Conservation (phyloP, 805 yeast genomes). For the Yarrowia phangngaensis region DNA sequence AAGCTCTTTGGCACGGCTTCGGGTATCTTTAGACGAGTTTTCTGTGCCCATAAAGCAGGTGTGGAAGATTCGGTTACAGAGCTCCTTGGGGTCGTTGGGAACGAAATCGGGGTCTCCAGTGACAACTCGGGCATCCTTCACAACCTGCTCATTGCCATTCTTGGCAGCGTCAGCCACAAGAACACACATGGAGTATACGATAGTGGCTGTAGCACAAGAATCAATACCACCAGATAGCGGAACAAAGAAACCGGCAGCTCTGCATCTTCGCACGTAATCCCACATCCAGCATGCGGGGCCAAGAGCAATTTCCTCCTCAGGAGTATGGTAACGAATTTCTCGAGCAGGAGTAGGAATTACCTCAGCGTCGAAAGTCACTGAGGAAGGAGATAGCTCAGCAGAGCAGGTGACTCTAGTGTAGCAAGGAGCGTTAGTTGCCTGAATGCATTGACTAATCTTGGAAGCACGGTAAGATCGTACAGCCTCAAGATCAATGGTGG, state of each 20-base stretch:
- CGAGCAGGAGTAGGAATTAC: slow-evolving; percentile 55
- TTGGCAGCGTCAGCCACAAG: slow-evolving; percentile 67
- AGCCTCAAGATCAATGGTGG: slow-evolving; percentile 89
- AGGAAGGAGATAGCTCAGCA: slow-evolving; percentile 29
- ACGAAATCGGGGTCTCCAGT: slow-evolving; percentile 57
- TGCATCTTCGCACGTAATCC: slow-evolving; percentile 93
- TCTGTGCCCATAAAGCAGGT: slow-evolving; percentile 94
- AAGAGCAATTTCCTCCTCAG: slow-evolving; percentile 94
- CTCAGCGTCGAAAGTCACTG: slow-evolving; percentile 51
- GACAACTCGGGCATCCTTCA: slow-evolving; percentile 66
- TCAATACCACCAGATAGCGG: slow-evolving; percentile 98
- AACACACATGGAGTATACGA: slow-evolving; percentile 91
- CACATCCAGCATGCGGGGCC: slow-evolving; percentile 99
- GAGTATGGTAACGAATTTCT: slow-evolving; percentile 61
- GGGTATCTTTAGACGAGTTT: slow-evolving; percentile 85
- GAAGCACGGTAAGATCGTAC: slow-evolving; percentile 77
- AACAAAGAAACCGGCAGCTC: slow-evolving; percentile 84
- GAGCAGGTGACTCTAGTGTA: slow-evolving; percentile 34
- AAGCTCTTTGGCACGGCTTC: slow-evolving; percentile 72
- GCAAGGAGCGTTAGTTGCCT: slow-evolving; percentile 46
- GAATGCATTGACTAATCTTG: slow-evolving; percentile 68
- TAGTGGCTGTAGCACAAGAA: slow-evolving; percentile 94
- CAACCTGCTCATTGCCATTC: slow-evolving; percentile 70
- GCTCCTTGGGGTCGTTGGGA: slow-evolving; percentile 71
- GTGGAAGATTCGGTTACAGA: slow-evolving; percentile 74